Base-by-base conservation (phyloP, 2,329 filamentous ascomycete genomes). In the Bipolaris cookei region DNA sequence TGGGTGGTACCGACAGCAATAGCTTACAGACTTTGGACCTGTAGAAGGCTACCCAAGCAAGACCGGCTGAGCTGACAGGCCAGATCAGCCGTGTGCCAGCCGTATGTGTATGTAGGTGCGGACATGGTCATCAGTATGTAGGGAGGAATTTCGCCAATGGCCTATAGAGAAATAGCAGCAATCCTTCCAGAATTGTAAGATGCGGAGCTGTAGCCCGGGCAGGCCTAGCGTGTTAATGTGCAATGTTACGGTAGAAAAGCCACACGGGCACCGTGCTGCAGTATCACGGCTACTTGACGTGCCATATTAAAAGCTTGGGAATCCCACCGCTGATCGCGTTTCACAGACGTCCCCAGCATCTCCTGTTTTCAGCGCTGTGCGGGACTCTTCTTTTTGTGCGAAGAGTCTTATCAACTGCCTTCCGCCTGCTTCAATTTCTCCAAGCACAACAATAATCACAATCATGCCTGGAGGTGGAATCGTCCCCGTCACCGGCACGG, bases 401-500 rank as follows among this genome's bases (percentile, higher is more conserved):
- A 58, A 61, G 58, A 61, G 55, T 53, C 57, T 63, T 47, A 39
- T 61, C 51, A 48, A 63, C 50, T 52, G 55, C 39, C 16, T 50
- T 38, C 46, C 56, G 45, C 52, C 37, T 56, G 46, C 48, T 56
- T 43, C 34, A 53, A 56, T 41, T 30, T 52, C 35, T 58, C 25
- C 39, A 51, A 64, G 23, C 58, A 61, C 41, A 51, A 50, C 54
- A 45, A 54, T 56, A 64, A 60, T 61, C 55, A 59, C 65, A 65
- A 69, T 35, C 64, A 76, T 76, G 72, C 72, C 73, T 66, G 73
- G 73, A 60, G 73, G 72, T 64, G 71, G 68, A 57, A 68, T 72
- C 58, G 63, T 75, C 41, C 50, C 72, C 63, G 66, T 75, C 58
- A 72, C 70, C 48, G 73, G 73, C 65, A 76, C 73, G 56, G 59